Evolutionary conservation across 139 green algal species (phyloP), one percentile per base, ranked within the genome.

Genomic region (Limnomonas spitsbergensis): DNA sequence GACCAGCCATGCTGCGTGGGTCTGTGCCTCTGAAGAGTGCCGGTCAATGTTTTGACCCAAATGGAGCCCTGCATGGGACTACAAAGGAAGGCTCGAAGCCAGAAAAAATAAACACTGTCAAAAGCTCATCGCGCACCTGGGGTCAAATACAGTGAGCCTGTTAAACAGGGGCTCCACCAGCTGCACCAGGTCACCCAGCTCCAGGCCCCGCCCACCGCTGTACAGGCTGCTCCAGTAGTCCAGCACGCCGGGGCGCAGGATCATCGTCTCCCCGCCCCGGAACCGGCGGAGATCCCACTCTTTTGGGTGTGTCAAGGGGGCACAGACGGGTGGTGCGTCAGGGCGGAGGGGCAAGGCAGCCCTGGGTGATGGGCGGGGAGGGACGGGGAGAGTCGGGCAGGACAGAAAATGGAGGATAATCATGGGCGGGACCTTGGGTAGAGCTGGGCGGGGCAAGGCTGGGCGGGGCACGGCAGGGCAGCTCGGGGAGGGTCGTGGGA

Each of bases 221-320:
- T 39, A 72, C 7, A 72, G 29, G 9, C 9, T 68, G 9, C 78
- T 61, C 92, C 92, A 97, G 81, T 92, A 95, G 73, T 93, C 84
- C 40, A 95, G 78, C 68, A 92, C 76, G 9, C 84, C 61, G 0
- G 88, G 88, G 69, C 89, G 75, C 37, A 95, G 76, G 52, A 96
- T 88, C 54, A 86, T 78, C 34, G 92, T 97, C 81, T 95, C 92
- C 2, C 92, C 92, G n/a, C 92, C 83, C 0, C 32, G 81, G 78
- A 95, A 95, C 32, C 67, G 37, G 2, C 88, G 74, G 26, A 72
- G 42, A 2, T 91, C 87, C 84, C 88, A 94, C 9, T 87, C 70
- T 61, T 29, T 20, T n/a, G n/a, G n/a, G n/a, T n/a, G n/a, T n/a
- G 82, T 47, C 26, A 80, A 9, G 24, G 47, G 24, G 47, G 14